Evolutionary conservation across 176 grass and related monocot genomes (phyloP).

Genomic region (Oryza rufipogon): DNA sequence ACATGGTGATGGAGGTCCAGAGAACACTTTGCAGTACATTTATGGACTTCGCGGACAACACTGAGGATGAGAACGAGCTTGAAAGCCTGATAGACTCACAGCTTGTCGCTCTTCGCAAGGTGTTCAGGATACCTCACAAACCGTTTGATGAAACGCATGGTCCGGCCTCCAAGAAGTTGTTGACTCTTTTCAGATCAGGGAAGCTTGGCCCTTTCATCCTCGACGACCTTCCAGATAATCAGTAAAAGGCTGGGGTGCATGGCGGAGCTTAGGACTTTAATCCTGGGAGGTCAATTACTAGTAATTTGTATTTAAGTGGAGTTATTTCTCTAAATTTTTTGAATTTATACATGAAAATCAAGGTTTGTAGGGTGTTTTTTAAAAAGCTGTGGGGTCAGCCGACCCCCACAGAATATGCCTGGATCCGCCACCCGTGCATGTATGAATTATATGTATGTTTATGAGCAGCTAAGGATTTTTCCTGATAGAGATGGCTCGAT

Average conservation of each 20-base stretch:
- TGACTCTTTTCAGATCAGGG: slow-evolving; percentile 84
- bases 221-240: slow-evolving; percentile 64
- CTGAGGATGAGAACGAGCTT: slow-evolving; percentile 71
- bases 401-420: too few relatives aligned
- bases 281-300: too few relatives aligned
- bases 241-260: slow-evolving; percentile 13
- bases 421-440: too few relatives aligned
- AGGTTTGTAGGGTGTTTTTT: too few relatives aligned
- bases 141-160: slow-evolving; percentile 61
- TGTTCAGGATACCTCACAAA: slow-evolving; percentile 76
- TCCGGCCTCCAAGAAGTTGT: slow-evolving; percentile 72
- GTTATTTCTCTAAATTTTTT: too few relatives aligned
- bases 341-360: too few relatives aligned
- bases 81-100: slow-evolving; percentile 77
- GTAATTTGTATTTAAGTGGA: too few relatives aligned
- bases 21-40: slow-evolving; percentile 60
- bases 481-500: neutral
- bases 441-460: neutral
- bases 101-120: slow-evolving; percentile 68
- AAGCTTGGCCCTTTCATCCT: slow-evolving; percentile 85
- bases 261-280: neutral
- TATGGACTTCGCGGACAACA: slow-evolving; percentile 67
- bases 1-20: slow-evolving; percentile 77
- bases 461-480: neutral
- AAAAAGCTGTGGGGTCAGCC: too few relatives aligned